Evolutionary conservation across 371 early-diverging fungal genomes (phyloP).

Genomic region (Rhizopus stolonifer): DNA sequence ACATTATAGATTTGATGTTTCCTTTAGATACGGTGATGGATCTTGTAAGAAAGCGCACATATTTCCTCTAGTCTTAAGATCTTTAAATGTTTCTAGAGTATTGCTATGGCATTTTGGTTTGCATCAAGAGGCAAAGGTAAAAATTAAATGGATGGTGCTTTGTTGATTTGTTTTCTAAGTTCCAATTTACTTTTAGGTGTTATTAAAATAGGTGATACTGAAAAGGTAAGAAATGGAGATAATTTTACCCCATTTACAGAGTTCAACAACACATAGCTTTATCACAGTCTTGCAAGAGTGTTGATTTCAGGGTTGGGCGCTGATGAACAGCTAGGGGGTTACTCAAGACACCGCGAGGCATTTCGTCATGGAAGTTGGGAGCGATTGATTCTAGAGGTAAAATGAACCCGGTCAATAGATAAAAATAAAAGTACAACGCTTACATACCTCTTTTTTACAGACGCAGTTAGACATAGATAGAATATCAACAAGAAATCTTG

Average conservation of each 20-base stretch:
- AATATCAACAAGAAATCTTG: conserved; percentile 83
- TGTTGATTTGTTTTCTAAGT: too few species aligned
- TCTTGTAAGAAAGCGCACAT: conserved; percentile 48
- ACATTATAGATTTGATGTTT: conserved; percentile 71
- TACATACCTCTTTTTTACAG: conserved; percentile 28
- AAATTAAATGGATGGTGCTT: too few species aligned
- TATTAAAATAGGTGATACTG: conserved; percentile 17
- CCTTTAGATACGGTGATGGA: conserved; percentile 95
- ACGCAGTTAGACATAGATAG: conserved; percentile 84
- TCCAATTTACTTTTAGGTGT: conserved; percentile 14
- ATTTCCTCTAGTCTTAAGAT: not conserved
- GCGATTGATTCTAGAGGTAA: conserved; percentile 66
- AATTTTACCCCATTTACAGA: not conserved
- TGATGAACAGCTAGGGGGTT: conserved; percentile 94
- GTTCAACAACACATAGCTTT: conserved; percentile 22
- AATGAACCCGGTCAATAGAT: too few species aligned
- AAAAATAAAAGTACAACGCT: too few species aligned
- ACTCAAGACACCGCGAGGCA: conserved; percentile 82
- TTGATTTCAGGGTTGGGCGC: conserved; percentile 93
- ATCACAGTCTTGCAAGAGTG: conserved; percentile 71
- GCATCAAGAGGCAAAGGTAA: conserved; percentile 74
- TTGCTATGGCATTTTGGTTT: conserved; percentile 97
- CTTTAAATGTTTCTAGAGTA: conserved; percentile 59
- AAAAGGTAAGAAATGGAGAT: conserved; percentile 3
- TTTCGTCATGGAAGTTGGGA: conserved; percentile 67